Percentiles rank a stretch among this genome's conserved stretches.
These are phyloP conservation scores for Blumeriella jaapii DNA, from an alignment of 2,329 filamentous ascomycete species.

Conservation along the genomic window DNA sequence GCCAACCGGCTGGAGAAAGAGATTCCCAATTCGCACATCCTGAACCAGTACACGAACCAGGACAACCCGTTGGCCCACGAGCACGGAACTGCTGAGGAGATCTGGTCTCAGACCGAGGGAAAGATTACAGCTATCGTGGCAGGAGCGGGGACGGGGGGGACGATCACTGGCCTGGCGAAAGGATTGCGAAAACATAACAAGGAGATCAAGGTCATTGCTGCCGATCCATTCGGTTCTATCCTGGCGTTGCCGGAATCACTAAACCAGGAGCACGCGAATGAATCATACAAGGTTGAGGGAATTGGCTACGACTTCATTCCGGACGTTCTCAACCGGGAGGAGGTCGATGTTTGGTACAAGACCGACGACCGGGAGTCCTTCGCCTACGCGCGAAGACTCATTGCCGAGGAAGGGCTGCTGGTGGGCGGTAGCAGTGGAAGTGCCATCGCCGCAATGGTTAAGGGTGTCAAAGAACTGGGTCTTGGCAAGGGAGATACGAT, in stretches of 20 bases:
- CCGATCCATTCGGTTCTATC: slow-evolving; percentile 86
- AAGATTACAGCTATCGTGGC: slow-evolving; percentile 76
- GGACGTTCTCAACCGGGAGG: slow-evolving; percentile 70
- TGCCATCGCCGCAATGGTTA: slow-evolving; percentile 71
- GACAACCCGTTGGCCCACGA: slow-evolving; percentile 95
- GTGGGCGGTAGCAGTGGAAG: slow-evolving; percentile 91
- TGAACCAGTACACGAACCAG: slow-evolving; percentile 87
- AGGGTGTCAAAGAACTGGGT: slow-evolving; percentile 64
- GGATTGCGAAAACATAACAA: slow-evolving; percentile 81
- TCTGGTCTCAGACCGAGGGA: slow-evolving; percentile 82
- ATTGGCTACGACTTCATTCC: slow-evolving; percentile 99
- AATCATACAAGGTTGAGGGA: slow-evolving; percentile 93
- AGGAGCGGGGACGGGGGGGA: slow-evolving; percentile 90
- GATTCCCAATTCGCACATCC: slow-evolving; percentile 90
- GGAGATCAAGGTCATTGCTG: slow-evolving; percentile 78
- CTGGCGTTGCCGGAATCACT: slow-evolving; percentile 69
- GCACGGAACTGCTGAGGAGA: slow-evolving; percentile 87
- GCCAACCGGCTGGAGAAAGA: slow-evolving; percentile 85
- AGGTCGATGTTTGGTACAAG: slow-evolving; percentile 95
- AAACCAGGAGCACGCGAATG: slow-evolving; percentile 71
- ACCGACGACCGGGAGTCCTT: slow-evolving; percentile 90
- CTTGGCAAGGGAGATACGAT: slow-evolving; percentile 76
- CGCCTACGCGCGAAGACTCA: slow-evolving; percentile 76
- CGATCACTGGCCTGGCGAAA: slow-evolving; percentile 77
- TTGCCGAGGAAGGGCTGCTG: slow-evolving; percentile 86